Evolutionary conservation across 2,329 filamentous ascomycete species (phyloP).

Genomic region (Chaetothyriales sp.): DNA sequence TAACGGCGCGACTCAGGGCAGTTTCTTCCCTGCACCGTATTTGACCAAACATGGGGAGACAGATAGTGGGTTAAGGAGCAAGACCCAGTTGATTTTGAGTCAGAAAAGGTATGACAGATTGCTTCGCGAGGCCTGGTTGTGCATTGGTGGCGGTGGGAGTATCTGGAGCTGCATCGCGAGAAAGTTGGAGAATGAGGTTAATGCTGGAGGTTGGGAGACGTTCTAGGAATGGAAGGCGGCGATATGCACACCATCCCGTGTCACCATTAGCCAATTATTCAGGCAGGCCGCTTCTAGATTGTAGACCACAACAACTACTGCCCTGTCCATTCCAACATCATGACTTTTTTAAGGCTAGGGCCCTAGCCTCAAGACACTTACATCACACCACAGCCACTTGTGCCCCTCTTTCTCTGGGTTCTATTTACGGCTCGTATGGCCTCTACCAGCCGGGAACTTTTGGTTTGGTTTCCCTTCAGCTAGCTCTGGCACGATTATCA

Average conservation of each 20-base stretch:
- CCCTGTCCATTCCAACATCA: no score
- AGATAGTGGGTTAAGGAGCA: conserved; percentile 76
- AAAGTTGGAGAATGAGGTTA: conserved; percentile 86
- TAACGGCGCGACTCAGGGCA: conserved; percentile 41
- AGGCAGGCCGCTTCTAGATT: no score
- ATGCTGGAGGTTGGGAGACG: conserved; percentile 93
- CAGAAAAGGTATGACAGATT: conserved; percentile 87
- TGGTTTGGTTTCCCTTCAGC: no score
- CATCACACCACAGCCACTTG: no score
- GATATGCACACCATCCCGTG: background rate
- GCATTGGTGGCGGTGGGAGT: conserved; percentile 62
- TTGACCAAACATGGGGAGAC: conserved; percentile 93
- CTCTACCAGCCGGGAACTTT: no score
- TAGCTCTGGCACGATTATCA: no score
- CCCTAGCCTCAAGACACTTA: no score
- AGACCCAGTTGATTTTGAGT: conserved; percentile 80
- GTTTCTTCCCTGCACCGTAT: conserved; percentile 78
- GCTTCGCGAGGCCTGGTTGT: conserved; percentile 63
- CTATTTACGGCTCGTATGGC: no score
- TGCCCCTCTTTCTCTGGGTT: no score
- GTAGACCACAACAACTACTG: no score
- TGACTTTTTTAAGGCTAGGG: no score
- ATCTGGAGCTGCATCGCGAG: conserved; percentile 81
- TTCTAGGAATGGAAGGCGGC: conserved; percentile 1
- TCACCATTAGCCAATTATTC: background rate